Conservation (phyloP, 805 yeast species). For the Kodamaea jinghongensis region DNA sequence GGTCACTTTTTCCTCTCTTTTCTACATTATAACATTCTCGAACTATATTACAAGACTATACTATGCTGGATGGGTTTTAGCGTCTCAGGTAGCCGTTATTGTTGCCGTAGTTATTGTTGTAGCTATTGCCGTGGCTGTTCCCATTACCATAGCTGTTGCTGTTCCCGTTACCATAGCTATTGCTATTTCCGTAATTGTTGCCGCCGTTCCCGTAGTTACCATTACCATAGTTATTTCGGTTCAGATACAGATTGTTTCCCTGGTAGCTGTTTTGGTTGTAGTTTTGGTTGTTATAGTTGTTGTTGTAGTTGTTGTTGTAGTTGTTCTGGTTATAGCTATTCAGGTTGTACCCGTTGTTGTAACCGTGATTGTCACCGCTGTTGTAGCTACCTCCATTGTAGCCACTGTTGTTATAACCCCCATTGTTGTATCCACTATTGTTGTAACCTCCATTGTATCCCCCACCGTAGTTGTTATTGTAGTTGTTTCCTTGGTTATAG, state of each 20-base stretch:
- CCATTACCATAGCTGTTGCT: conserved; percentile 5
- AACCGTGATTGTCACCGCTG: conserved; percentile 4
- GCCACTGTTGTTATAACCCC: conserved; percentile 11
- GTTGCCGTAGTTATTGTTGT: conserved; percentile 9
- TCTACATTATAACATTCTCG: too few relatives aligned
- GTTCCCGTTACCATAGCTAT: conserved; percentile 4
- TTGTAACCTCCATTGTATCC: conserved; percentile 18
- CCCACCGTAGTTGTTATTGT: conserved; percentile 11
- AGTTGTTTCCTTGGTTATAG: conserved; percentile 12
- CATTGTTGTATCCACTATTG: conserved; percentile 13
- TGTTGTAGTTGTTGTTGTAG: background rate
- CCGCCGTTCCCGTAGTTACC: conserved; percentile 3
- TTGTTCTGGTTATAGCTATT: background rate
- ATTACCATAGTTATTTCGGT: background rate
- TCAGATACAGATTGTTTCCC: conserved; percentile 8
- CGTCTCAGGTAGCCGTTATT: conserved; percentile 7
- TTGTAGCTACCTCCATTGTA: conserved; percentile 12
- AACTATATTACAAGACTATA: too few relatives aligned
- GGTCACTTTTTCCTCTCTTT: too few relatives aligned
- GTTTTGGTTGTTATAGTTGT: background rate
- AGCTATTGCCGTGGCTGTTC: conserved; percentile 5
- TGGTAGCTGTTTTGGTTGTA: conserved; percentile 11
- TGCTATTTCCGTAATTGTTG: conserved; percentile 1
- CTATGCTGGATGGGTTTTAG: too few relatives aligned
- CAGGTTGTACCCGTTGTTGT: conserved; percentile 4